A percentile compares a stretch with the other conserved stretches of the same genome.
Conservation (phyloP, 129 eudicot species). For the Centrapalus pauciflorus region DNA sequence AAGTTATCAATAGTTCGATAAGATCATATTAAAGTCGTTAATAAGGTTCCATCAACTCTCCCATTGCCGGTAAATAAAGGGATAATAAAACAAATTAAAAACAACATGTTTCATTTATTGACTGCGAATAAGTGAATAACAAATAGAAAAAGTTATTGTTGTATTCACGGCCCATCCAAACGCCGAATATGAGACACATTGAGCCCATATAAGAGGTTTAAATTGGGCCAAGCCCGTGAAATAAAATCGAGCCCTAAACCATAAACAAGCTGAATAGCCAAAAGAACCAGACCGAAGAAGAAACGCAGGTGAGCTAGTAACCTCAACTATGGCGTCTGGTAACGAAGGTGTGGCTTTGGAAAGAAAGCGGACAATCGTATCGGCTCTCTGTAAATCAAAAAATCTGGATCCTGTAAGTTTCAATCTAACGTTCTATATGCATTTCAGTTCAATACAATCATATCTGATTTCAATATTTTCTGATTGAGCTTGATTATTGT, state of each 20-base stretch:
- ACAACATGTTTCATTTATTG: too few species aligned
- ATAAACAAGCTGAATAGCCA: neutral
- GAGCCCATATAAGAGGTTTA: neutral
- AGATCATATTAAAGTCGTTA: too few species aligned
- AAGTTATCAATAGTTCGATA: too few species aligned
- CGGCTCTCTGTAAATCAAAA: constrained; percentile 56
- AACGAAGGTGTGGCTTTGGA: constrained; percentile 9
- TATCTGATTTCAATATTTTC: neutral
- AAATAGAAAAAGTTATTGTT: too few species aligned
- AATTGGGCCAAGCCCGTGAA: constrained; percentile 17
- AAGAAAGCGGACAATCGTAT: constrained; percentile 46
- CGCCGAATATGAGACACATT: too few species aligned
- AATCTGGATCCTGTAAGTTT: constrained; percentile 59
- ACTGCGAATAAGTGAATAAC: too few species aligned
- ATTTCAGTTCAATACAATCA: neutral
- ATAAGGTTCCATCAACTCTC: too few species aligned
- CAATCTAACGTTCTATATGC: neutral
- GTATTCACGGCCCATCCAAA: too few species aligned
- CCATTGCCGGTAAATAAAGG: too few species aligned
- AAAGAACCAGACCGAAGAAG: neutral
- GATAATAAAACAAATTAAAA: too few species aligned
- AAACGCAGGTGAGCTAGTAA: constrained; percentile 15
- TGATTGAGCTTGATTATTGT: neutral
- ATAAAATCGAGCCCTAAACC: constrained; percentile 22
- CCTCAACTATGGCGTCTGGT: constrained; percentile 35